Evolutionary conservation across 306 rosid species (phyloP).

Genomic region (Hippophae tibetana): DNA sequence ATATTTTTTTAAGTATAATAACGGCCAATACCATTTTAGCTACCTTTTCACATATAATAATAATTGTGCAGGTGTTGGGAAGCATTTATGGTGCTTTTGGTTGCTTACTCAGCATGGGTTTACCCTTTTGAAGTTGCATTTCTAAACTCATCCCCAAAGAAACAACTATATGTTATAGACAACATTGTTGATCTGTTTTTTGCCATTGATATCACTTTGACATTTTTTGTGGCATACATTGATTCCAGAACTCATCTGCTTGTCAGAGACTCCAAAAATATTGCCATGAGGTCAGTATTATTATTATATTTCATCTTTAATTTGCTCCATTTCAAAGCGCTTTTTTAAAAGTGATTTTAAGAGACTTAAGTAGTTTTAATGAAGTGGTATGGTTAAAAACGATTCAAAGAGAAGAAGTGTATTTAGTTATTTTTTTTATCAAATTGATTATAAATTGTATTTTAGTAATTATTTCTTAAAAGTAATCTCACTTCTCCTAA

Average conservation of each 20-base stretch:
- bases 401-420: too few relatives aligned
- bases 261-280: slow-evolving; percentile 52
- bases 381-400: too few relatives aligned
- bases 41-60: background rate
- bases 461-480: too few relatives aligned
- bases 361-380: too few relatives aligned
- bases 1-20: too few relatives aligned
- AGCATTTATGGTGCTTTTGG: slow-evolving; percentile 63
- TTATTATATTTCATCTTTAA: background rate
- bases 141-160: slow-evolving; percentile 23
- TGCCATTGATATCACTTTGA: slow-evolving; percentile 55
- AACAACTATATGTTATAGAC: slow-evolving; percentile 39
- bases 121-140: slow-evolving; percentile 83
- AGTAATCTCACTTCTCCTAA: too few relatives aligned
- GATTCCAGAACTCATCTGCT: slow-evolving; percentile 61
- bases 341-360: too few relatives aligned
- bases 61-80: slow-evolving; percentile 58
- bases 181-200: slow-evolving; percentile 61
- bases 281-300: slow-evolving; percentile 42
- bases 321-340: background rate
- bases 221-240: slow-evolving; percentile 69
- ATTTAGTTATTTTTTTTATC: too few relatives aligned
- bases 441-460: too few relatives aligned
- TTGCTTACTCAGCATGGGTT: slow-evolving; percentile 75
- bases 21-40: too few relatives aligned